Evolutionary conservation across 108 stramenopile genomes (phyloP).

Genomic region (Cyclotella choctawhatcheeana): DNA sequence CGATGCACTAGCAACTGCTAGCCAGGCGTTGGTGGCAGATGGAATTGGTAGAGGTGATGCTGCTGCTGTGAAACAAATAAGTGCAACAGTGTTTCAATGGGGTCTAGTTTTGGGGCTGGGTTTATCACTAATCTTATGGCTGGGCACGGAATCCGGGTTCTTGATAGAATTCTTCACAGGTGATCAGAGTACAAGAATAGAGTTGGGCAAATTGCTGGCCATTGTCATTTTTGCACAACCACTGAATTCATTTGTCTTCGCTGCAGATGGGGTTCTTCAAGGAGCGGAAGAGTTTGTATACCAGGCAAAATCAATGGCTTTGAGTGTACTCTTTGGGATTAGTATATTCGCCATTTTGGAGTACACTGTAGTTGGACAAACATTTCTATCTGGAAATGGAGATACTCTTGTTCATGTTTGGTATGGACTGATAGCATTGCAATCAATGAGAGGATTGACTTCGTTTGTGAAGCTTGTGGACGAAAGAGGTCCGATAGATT

Average conservation of each 20-base stretch:
- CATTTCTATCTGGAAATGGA: conserved; percentile 16
- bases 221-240: conserved; percentile 83
- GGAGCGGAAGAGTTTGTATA: conserved; percentile 83
- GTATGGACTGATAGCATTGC: conserved; percentile 74
- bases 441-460: conserved; percentile 79
- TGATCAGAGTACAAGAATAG: conserved; percentile 67
- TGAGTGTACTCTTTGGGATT: conserved; percentile 68
- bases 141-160: conserved; percentile 67
- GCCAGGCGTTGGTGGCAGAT: conserved; percentile 84
- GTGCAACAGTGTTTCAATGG: conserved; percentile 75
- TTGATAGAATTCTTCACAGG: conserved; percentile 69
- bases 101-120: conserved; percentile 64
- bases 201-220: conserved; percentile 62
- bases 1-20: conserved; percentile 83
- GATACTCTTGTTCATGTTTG: conserved; percentile 81
- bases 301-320: conserved; percentile 83
- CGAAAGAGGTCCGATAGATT: conserved; percentile 69
- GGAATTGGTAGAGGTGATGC: conserved; percentile 69
- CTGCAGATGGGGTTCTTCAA: conserved; percentile 88
- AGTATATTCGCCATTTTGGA: conserved; percentile 56
- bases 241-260: conserved; percentile 84
- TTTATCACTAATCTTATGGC: conserved; percentile 51
- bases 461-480: conserved; percentile 76
- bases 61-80: conserved; percentile 48
- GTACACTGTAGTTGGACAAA: conserved; percentile 21